Base-by-base conservation (phyloP, 345 rosid genomes). In the Pistacia vera region DNA sequence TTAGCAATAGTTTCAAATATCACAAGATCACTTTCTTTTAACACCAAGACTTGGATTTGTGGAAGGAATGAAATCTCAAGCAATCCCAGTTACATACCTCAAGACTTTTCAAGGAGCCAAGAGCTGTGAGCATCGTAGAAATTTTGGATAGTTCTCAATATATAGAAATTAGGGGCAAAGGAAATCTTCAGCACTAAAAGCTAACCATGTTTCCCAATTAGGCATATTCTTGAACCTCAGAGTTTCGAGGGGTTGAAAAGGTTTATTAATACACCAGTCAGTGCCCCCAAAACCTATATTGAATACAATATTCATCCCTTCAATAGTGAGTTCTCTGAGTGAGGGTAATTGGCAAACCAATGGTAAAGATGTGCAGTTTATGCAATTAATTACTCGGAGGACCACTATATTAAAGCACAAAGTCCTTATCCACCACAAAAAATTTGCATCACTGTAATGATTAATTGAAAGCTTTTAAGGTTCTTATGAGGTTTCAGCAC, bases 401-500 rank as follows among this genome's bases (percentile, higher is more conserved):
- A 63, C 25, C 25, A 25, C 25, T 25, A 11, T 2, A 0, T 4
- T 63, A 63, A 63, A 63, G 6, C 13, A 28, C 17, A 33, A 63
- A 70, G 41, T 17, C 2, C 49, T 49, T 4, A 64, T 1, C 80
- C 75, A 71, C 3, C n/a, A 33, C 17, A 71, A 71, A 35, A 77
- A 71, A 0, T 3, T 28, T 2, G 0, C 35, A 71, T 66, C 75
- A 11, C 65, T 63, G 11, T 30, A 77, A 18, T 44, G 30, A 11
- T 11, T 4, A 0, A 77, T n/a, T 0, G 70, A 12, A 28, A 77
- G 75, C 63, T 44, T 69, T 33, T 71, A 63, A 77, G 56, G 25
- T 77, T 57, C 9, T 44, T 4, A 64, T 77, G 75, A 22, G 80
- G 80, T 11, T 56, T 57, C 11, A 77, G 11, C 14, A 41, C 30